These are phyloP conservation scores for Xylaria sp. DNA, from an alignment of 2,329 filamentous ascomycete genomes.

Conservation along the genomic window DNA sequence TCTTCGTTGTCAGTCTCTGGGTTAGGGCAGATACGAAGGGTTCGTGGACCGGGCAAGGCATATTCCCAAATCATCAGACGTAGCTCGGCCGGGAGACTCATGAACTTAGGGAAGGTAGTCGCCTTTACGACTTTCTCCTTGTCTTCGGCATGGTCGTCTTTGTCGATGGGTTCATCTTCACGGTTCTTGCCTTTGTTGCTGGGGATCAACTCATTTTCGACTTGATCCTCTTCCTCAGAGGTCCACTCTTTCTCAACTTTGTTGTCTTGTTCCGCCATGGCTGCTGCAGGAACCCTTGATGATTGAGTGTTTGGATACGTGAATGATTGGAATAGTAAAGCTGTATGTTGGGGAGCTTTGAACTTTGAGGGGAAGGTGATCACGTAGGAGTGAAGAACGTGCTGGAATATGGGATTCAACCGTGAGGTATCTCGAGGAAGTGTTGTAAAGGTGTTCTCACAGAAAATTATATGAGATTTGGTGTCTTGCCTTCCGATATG, in stretches of 20 bases:
- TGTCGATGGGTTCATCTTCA: background rate
- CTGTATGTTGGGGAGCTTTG: background rate
- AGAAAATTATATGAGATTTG: background rate
- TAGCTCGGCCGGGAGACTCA: background rate
- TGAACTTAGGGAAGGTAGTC: background rate
- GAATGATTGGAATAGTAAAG: background rate
- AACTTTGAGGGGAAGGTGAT: background rate
- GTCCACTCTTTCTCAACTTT: background rate
- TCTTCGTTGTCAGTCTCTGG: background rate
- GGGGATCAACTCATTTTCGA: background rate
- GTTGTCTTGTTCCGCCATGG: slow-evolving; percentile 4
- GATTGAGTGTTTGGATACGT: background rate
- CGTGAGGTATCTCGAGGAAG: background rate
- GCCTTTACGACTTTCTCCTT: background rate
- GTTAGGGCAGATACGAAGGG: background rate
- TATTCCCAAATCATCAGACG: slow-evolving; percentile 7
- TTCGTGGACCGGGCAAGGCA: background rate
- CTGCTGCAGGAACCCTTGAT: background rate
- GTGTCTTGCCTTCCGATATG: slow-evolving; percentile 5
- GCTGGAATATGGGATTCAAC: background rate
- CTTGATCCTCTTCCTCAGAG: background rate
- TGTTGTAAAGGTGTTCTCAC: background rate
- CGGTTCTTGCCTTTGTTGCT: background rate
- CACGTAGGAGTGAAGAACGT: background rate
- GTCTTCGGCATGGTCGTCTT: background rate